These are phyloP conservation scores for Fusarium miscanthi DNA, from an alignment of 2,329 filamentous ascomycete genomes.

Conservation along the genomic window DNA sequence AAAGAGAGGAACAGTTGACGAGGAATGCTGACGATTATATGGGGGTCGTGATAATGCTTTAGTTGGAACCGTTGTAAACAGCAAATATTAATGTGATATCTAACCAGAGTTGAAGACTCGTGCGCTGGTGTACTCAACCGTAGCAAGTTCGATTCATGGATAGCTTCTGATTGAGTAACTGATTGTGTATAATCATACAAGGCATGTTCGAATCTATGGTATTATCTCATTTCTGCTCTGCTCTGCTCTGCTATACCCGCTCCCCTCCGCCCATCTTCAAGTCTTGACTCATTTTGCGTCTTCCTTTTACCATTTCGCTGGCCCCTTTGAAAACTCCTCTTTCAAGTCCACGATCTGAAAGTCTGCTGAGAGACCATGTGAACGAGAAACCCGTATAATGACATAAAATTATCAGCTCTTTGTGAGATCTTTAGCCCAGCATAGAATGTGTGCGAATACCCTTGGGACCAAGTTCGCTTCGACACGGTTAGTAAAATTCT, in stretches of 20 bases:
- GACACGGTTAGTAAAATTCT: slow-evolving; percentile 21
- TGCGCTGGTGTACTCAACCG: background rate
- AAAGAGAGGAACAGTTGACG: background rate
- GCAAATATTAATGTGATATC: background rate
- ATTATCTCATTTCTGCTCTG: slow-evolving; percentile 32
- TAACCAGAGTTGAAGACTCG: background rate
- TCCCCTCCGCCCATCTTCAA: background rate
- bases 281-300: slow-evolving; percentile 19
- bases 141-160: background rate
- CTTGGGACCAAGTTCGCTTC: slow-evolving; percentile 65
- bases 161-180: slow-evolving; percentile 3
- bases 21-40: background rate
- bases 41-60: background rate
- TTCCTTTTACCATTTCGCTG: slow-evolving; percentile 37
- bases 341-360: slow-evolving; percentile 27
- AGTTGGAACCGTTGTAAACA: background rate
- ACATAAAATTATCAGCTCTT: slow-evolving; percentile 23
- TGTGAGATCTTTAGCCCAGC: slow-evolving; percentile 53
- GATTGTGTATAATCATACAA: slow-evolving; percentile 31
- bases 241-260: background rate
- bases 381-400: slow-evolving; percentile 23
- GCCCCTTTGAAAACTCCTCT: slow-evolving; percentile 36
- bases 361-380: slow-evolving; percentile 1
- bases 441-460: slow-evolving; percentile 65
- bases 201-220: slow-evolving; percentile 36